These are phyloP conservation scores for Euphorbia corollata DNA, from an alignment of 441 rosid species.

Conservation along the genomic window DNA sequence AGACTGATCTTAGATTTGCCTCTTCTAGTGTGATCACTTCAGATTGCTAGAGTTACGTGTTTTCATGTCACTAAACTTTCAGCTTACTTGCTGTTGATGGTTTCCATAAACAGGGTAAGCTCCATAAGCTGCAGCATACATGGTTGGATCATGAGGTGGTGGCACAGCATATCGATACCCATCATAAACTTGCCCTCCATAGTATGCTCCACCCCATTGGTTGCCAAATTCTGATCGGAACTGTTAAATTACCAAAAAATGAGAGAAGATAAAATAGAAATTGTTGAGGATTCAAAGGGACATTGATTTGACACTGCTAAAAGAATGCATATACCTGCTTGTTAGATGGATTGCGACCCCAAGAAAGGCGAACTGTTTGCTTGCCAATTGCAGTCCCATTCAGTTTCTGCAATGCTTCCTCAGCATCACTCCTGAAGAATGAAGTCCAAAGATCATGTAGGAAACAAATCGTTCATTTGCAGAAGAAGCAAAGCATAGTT, in stretches of 20 bases:
- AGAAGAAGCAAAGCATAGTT: slow-evolving; percentile 6
- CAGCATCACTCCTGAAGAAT: slow-evolving; percentile 57
- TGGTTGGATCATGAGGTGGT: slow-evolving; percentile 60
- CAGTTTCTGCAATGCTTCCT: slow-evolving; percentile 81
- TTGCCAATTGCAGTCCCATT: slow-evolving; percentile 71
- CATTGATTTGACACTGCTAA: background rate
- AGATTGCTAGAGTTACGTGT: slow-evolving; percentile 27
- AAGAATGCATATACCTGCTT: slow-evolving; percentile 49
- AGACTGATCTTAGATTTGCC: slow-evolving; percentile 24
- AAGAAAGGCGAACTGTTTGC: slow-evolving; percentile 87
- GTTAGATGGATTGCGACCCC: slow-evolving; percentile 90
- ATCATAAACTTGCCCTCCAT: slow-evolving; percentile 66
- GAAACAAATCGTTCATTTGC: background rate
- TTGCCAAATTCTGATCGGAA: slow-evolving; percentile 52
- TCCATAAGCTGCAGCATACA: slow-evolving; percentile 61
- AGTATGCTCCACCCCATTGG: slow-evolving; percentile 66
- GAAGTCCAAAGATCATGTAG: slow-evolving; percentile 13
- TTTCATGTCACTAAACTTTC: slow-evolving; percentile 25
- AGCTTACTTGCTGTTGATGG: slow-evolving; percentile 94
- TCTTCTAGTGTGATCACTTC: slow-evolving; percentile 25
- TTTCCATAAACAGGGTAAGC: slow-evolving; percentile 72
- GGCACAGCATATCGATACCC: slow-evolving; percentile 68
- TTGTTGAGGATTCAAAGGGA: too few species aligned
- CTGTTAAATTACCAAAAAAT: slow-evolving; percentile 32
- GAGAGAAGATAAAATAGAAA: too few species aligned